Percentiles rank a stretch among this genome's conserved stretches.
These are phyloP conservation scores for Xylariaceae sp. DNA, from an alignment of 2,329 filamentous ascomycete genomes.

Conservation along the genomic window DNA sequence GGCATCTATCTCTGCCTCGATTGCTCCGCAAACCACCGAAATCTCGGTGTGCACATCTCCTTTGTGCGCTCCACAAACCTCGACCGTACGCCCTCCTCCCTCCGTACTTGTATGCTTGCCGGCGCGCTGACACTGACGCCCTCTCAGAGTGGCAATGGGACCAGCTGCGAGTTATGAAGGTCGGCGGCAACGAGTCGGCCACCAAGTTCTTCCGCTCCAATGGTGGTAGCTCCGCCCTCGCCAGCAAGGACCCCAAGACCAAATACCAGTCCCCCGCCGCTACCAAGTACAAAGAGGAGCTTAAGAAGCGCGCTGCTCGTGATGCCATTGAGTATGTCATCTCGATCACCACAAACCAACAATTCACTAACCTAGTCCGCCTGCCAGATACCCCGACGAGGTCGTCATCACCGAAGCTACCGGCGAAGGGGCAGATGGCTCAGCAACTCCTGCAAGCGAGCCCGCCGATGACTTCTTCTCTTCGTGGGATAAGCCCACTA, in stretches of 20 bases:
- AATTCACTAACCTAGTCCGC: slow-evolving; percentile 6
- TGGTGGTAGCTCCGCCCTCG: slow-evolving; percentile 86
- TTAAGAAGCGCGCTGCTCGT: slow-evolving; percentile 76
- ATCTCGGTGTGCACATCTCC: slow-evolving; percentile 97
- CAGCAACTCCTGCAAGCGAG: slow-evolving; percentile 76
- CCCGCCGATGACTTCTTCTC: slow-evolving; percentile 94
- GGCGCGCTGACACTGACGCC: slow-evolving; percentile 25
- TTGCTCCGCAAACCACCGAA: slow-evolving; percentile 94
- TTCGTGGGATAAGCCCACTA: slow-evolving; percentile 95
- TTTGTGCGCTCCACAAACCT: slow-evolving; percentile 98
- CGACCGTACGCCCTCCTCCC: slow-evolving; percentile 67
- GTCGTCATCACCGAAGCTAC: slow-evolving; percentile 76
- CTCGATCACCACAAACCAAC: slow-evolving; percentile 11
- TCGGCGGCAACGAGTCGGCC: slow-evolving; percentile 95
- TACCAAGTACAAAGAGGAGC: slow-evolving; percentile 95
- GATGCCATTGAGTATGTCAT: slow-evolving; percentile 75
- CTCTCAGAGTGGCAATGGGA: slow-evolving; percentile 93
- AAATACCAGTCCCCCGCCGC: slow-evolving; percentile 96
- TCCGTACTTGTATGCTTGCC: background rate
- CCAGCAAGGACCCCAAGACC: slow-evolving; percentile 93
- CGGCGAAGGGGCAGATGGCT: slow-evolving; percentile 57
- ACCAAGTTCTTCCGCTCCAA: slow-evolving; percentile 98
- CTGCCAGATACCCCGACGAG: slow-evolving; percentile 70
- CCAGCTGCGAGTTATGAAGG: slow-evolving; percentile 94
- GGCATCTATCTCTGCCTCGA: slow-evolving; percentile 98